Evolutionary conservation across 805 yeast species (phyloP).

Genomic region (Candida sithepensis): DNA sequence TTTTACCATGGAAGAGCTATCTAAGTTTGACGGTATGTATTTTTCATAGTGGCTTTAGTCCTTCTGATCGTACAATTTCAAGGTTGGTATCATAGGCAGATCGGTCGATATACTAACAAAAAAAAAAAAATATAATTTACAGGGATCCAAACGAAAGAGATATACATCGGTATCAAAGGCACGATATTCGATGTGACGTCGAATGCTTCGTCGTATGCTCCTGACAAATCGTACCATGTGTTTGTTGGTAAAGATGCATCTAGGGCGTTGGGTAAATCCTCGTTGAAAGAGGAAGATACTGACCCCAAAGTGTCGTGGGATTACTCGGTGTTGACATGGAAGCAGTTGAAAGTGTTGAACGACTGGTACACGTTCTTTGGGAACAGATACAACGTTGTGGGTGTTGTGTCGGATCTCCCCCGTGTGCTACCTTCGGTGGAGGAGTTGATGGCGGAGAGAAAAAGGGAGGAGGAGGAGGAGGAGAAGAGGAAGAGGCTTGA

Average conservation of each 20-base stretch:
- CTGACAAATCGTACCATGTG: constrained; percentile 67
- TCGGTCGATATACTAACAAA: neutral
- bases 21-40: constrained; percentile 35
- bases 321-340: constrained; percentile 49
- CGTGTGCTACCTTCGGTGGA: constrained; percentile 2
- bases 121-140: too few species aligned
- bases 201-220: constrained; percentile 68
- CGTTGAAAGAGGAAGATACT: constrained; percentile 52
- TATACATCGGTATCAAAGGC: constrained; percentile 76
- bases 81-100: too few species aligned
- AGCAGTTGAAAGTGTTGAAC: constrained; percentile 57
- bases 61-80: too few species aligned
- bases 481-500: neutral
- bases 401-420: constrained; percentile 31
- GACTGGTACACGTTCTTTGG: constrained; percentile 72
- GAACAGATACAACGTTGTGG: constrained; percentile 47
- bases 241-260: constrained; percentile 78
- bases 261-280: constrained; percentile 69
- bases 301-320: constrained; percentile 42
- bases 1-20: constrained; percentile 40
- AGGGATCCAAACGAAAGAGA: constrained; percentile 40
- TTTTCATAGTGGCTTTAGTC: too few species aligned
- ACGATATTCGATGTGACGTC: constrained; percentile 72
- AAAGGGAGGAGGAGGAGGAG: neutral
- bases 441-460: neutral